phyloP scores from a whole-genome alignment of 2,329 filamentous ascomycete species.

The Sporothrix euskadiensis region DNA sequence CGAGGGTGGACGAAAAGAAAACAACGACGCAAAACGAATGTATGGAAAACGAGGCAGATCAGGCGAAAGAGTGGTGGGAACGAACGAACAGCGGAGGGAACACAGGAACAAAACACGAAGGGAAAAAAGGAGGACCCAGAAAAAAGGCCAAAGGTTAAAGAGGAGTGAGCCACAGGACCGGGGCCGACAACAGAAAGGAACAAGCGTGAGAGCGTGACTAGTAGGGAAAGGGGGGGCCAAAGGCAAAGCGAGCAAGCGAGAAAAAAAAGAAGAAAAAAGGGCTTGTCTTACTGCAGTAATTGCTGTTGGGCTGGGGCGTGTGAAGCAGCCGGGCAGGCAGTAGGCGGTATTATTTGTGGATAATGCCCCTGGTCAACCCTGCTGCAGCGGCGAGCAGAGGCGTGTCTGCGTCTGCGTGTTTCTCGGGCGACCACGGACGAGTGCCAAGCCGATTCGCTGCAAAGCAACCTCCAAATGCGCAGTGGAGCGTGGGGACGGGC shows the following conservation, averaged over 20 bases:
- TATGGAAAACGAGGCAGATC: constrained; percentile 16
- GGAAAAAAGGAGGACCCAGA: constrained; percentile 2
- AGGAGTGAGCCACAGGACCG: not conserved
- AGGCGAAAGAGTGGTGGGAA: constrained; percentile 22
- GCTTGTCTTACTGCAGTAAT: constrained; percentile 23
- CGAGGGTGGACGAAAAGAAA: constrained; percentile 2
- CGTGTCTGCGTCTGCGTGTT: constrained; percentile 21
- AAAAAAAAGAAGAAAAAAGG: not conserved
- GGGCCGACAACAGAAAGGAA: not conserved
- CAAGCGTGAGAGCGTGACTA: not conserved
- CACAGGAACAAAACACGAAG: constrained; percentile 7
- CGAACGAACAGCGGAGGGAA: constrained; percentile 10
- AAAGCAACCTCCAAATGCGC: constrained; percentile 19
- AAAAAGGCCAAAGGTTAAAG: not conserved
- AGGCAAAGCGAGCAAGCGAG: not conserved
- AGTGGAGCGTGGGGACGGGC: constrained; percentile 20
- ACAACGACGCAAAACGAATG: constrained; percentile 3
- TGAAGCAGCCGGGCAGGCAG: constrained; percentile 13
- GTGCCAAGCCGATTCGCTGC: constrained; percentile 29
- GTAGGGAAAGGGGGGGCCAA: not conserved
- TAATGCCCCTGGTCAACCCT: constrained; percentile 17
- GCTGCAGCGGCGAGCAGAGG: not conserved
- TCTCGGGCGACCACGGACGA: constrained; percentile 23
- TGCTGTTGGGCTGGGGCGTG: constrained; percentile 23
- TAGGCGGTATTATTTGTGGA: constrained; percentile 11